Evolutionary conservation across 2,329 filamentous ascomycete species (phyloP), one percentile per base, ranked within the genome.

Genomic region (Cytospora piceae): DNA sequence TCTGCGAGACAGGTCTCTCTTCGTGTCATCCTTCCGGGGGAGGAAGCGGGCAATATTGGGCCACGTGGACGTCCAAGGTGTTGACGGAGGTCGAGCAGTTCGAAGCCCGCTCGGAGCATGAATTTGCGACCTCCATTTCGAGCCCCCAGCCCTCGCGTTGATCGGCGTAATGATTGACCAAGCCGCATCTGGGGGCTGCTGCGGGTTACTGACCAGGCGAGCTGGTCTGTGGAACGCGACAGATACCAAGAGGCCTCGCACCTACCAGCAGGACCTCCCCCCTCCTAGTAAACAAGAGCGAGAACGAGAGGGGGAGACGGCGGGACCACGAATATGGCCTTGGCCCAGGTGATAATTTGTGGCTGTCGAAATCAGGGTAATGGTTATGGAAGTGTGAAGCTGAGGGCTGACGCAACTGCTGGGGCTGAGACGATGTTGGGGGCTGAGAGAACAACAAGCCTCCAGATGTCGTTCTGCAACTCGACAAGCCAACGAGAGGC

Each of bases 391-490:
- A 22, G 17, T 29, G 60, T 15, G 49, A 56, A 51, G 60, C 53
- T 63, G 60, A 57, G 39, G 46, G 60, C 60, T 63, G 60, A 63
- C 60, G 60, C 55, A 29, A 53, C 53, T 49, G 3, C n/a, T 51
- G 60, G 53, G 60, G 60, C 60, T 63, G 60, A 57, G 60, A 32
- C 37, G 60, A 31, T 51, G 14, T 63, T 63, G 60, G 60, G 60
- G 60, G 60, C 60, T 24, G 53, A 32, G 29, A 34, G 46, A n/a
- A 34, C 51, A 62, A 15, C 39, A 42, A 42, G 39, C 20, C n/a
- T 24, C 37, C 15, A 49, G 37, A 56, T 39, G 59, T 20, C 42
- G 42, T 31, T 62, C 53, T 62, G 59, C 37, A 27, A 31, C 34
- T 22, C 15, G 52, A 46, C 31, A 52, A 39, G 20, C 31, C 27